phyloP scores from a whole-genome alignment of 2,329 filamentous ascomycete species.

The Cercospora canescens region DNA sequence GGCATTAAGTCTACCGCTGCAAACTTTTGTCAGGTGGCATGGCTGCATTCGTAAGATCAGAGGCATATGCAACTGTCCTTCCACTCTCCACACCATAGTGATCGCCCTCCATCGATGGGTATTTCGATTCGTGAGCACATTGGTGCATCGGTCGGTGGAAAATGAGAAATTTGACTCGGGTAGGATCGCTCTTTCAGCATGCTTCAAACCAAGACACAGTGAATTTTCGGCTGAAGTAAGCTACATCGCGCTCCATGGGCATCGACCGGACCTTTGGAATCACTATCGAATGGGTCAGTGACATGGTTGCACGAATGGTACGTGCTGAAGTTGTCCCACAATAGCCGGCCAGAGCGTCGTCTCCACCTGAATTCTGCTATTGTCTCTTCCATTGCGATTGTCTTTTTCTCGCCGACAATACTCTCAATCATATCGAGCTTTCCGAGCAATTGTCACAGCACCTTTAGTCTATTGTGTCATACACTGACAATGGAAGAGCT shows the following conservation, averaged over 20 bases:
- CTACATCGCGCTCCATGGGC: neutral
- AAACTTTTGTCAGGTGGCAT: neutral
- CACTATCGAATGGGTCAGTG: neutral
- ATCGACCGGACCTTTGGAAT: neutral
- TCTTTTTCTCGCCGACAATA: neutral
- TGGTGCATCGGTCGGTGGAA: neutral
- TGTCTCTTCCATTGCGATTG: slow-evolving; percentile 10
- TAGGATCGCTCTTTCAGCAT: neutral
- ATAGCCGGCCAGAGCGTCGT: neutral
- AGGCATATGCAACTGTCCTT: neutral
- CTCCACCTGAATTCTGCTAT: slow-evolving; percentile 1
- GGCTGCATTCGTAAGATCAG: neutral
- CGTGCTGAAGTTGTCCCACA: neutral
- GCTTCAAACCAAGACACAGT: neutral
- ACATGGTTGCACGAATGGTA: neutral
- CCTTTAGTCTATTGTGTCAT: neutral
- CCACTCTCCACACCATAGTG: neutral
- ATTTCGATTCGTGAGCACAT: neutral
- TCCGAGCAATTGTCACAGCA: neutral
- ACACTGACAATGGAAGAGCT: neutral
- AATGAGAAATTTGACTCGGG: neutral
- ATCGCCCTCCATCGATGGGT: neutral
- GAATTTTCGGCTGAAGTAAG: neutral
- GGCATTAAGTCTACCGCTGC: neutral
- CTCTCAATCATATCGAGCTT: neutral